Base-by-base conservation (phyloP, 371 early-diverging fungal species). In the Parasitella parasitica region DNA sequence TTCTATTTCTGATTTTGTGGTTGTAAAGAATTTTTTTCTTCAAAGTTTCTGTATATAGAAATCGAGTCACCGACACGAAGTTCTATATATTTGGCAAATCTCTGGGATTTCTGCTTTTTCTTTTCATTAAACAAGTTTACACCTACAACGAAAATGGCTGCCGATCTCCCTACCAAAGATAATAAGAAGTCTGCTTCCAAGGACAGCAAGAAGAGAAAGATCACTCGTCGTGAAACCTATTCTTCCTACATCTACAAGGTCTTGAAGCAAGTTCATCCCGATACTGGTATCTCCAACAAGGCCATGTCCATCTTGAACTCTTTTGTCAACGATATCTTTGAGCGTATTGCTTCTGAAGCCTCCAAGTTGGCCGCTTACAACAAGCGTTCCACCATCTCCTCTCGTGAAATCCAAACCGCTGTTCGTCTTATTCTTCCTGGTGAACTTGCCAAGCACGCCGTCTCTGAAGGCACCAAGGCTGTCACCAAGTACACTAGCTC, bases 241-340 rank as follows among this genome's bases (percentile, higher is more conserved):
- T 89, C 92, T 53, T 87, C 94, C 75, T 96, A 94, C 88, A 96
- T 96, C 84, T 95, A 94, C 90, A 93, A 93, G 86, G 97, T 97
- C 66, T 83, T 97, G 77, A 93, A 94, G 85, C 97, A 97, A 81
- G 96, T 96, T 63, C 97, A 97, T 87, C 96, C 97, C 66, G 97
- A 97, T 72, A 94, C 94, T 63, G 96, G 97, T 84, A 95, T 97
- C 86, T 95, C 96, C 83, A 95, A 94, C 94, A 96, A 96, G 90
- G 96, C 96, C 86, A 97, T 97, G 97, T 91, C 92, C 63, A 96
- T 97, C 81, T 86, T 97, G 82, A 96, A 97, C 94, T 95, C 95
- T 54, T 97, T 97, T 75, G 96, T 97, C 76, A 92, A 93, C 84
- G 97, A 97, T 76, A 95, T 97, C 81, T 97, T 96, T 71, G 95